Conservation (phyloP, 2,329 filamentous ascomycete species). For the Paramyrothecium sp. region DNA sequence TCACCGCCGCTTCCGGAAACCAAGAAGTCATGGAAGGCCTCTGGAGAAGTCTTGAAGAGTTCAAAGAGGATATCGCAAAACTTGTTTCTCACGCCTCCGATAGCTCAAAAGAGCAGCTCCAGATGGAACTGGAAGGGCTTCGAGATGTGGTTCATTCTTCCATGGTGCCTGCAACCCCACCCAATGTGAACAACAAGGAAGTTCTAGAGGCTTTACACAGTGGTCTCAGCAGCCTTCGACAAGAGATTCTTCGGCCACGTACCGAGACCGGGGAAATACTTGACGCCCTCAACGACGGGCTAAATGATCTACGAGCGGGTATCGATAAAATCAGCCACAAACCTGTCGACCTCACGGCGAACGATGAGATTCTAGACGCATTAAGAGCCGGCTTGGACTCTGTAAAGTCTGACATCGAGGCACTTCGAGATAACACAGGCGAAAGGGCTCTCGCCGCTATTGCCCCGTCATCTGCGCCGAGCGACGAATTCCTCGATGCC, state of each 20-base stretch:
- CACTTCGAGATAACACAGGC: slow-evolving; percentile 60
- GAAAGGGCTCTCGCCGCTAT: slow-evolving; percentile 40
- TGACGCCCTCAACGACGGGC: slow-evolving; percentile 84
- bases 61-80: slow-evolving; percentile 64
- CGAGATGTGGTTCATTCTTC: slow-evolving; percentile 73
- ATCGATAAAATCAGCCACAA: slow-evolving; percentile 78
- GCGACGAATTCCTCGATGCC: slow-evolving; percentile 80
- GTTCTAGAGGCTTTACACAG: slow-evolving; percentile 68
- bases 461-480: slow-evolving; percentile 64
- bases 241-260: slow-evolving; percentile 67
- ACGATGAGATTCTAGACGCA: slow-evolving; percentile 86
- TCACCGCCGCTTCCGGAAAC: slow-evolving; percentile 66
- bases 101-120: slow-evolving; percentile 63
- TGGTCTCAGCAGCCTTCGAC: slow-evolving; percentile 72
- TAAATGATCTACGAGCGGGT: slow-evolving; percentile 72
- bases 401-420: slow-evolving; percentile 75
- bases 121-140: slow-evolving; percentile 78
- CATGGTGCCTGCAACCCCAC: slow-evolving; percentile 58
- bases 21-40: slow-evolving; percentile 76
- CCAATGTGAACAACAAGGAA: slow-evolving; percentile 52
- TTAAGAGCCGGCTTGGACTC: slow-evolving; percentile 78
- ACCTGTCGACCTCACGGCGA: slow-evolving; percentile 77
- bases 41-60: slow-evolving; percentile 63
- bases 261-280: slow-evolving; percentile 83
- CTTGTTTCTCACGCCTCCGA: slow-evolving; percentile 51